Conservation (phyloP, 2,329 filamentous ascomycete species). For the Colletotrichum musae region DNA sequence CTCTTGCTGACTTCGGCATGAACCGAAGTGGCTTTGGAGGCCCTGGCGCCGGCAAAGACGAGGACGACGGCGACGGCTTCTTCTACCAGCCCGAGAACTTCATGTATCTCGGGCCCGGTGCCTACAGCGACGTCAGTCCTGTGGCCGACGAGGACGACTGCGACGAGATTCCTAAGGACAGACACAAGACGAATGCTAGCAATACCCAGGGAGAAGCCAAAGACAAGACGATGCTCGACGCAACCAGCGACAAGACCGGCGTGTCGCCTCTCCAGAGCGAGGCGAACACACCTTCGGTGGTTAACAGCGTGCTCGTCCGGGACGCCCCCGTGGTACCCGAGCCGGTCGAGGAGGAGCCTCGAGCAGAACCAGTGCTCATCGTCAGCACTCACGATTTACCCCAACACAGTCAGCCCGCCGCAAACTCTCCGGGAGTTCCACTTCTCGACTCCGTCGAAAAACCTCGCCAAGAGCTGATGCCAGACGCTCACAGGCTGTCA, state of each 20-base stretch:
- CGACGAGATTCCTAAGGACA: constrained; percentile 4
- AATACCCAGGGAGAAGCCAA: not conserved
- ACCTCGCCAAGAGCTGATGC: constrained; percentile 50
- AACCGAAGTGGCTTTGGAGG: constrained; percentile 34
- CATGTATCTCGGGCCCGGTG: constrained; percentile 66
- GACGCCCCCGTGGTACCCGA: not conserved
- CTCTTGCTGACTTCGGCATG: constrained; percentile 42
- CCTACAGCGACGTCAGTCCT: constrained; percentile 62
- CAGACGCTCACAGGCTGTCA: constrained; percentile 39
- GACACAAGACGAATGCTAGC: constrained; percentile 1
- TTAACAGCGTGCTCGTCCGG: constrained; percentile 44
- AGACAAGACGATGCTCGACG: constrained; percentile 21
- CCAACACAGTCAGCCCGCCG: not conserved
- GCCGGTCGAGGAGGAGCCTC: not conserved
- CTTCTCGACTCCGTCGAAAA: constrained; percentile 54
- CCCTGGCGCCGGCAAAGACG: constrained; percentile 48
- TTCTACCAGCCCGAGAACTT: constrained; percentile 68
- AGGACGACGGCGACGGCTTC: constrained; percentile 51
- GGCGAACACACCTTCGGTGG: constrained; percentile 44
- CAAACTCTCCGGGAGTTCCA: constrained; percentile 42
- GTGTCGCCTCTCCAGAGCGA: constrained; percentile 47
- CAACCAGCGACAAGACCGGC: constrained; percentile 24
- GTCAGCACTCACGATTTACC: constrained; percentile 6
- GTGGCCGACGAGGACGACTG: constrained; percentile 56
- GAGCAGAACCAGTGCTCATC: not conserved